Evolutionary conservation across 2,329 filamentous ascomycete species (phyloP), one percentile per base, ranked within the genome.

Genomic region (Scytalidium lignicola): DNA sequence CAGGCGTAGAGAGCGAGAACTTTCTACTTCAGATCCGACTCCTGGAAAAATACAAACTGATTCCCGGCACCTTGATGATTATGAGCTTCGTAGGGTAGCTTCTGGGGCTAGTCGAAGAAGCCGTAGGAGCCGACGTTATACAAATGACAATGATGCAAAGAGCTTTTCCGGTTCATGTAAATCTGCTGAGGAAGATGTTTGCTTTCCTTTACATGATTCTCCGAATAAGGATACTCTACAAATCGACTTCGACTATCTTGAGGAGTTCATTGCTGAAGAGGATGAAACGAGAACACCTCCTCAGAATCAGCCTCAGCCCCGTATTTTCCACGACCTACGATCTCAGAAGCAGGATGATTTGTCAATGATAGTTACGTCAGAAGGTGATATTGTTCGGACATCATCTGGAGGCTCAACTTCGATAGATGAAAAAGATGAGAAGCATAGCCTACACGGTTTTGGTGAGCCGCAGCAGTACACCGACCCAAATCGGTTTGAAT

Each of bases 21-120:
- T 80, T 44, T 86, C 83, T 3, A 65, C 80, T 53, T 51, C 53
- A 2, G 62, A 65, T 21, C 91, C 92, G 2, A 96, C 95, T 67
- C 95, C 91, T 0, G 89, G 96, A 46, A 95, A 96, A 67, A 91
- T 91, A 7, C 96, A 97, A 68, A 91, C 90, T 19, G 89, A 92
- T 58, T 86, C 88, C 47, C 86, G 89, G 48, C 86, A 88, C 51
- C 85, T 89, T 53, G 88, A 76, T 17, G 67, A 82, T 20, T 72
- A 79, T 19, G 75, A 79, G 20, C 72, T 91, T 22, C 82, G 87
- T 55, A 81, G 89, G 26, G 85, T 88, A 3, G 72, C 81, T 51
- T 95, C 91, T 3, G 74, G 82, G 41, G 78, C 75, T 22, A 90
- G 88, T 53, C 79, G 80, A 55, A 74, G 76, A 47, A 83, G 79